A percentile compares a stretch with the other conserved stretches of the same genome.
Evolutionary conservation across 305 asterid species (phyloP).

Genomic region (Striga hermonthica): DNA sequence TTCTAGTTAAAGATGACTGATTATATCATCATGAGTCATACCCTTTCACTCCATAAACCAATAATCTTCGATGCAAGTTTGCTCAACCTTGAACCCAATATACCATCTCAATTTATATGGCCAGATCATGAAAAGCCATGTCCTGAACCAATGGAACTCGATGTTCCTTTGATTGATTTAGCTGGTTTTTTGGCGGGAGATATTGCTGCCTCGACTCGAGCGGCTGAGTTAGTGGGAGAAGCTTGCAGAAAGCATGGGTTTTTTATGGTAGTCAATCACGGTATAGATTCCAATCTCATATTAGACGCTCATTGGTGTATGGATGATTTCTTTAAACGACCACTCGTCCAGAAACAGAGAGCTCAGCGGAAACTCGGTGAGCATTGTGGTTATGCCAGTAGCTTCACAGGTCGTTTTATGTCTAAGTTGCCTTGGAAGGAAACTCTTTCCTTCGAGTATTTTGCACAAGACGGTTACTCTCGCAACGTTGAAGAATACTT

Average conservation of each 20-base stretch:
- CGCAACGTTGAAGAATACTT: slow-evolving; percentile 58
- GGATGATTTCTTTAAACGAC: slow-evolving; percentile 61
- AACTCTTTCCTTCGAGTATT: slow-evolving; percentile 68
- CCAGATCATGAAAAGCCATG: slow-evolving; percentile 76
- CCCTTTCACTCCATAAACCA: slow-evolving; percentile 10
- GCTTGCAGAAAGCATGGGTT: slow-evolving; percentile 67
- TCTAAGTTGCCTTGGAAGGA: slow-evolving; percentile 90
- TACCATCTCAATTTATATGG: slow-evolving; percentile 75
- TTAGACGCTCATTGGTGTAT: slow-evolving; percentile 56
- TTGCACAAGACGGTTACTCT: slow-evolving; percentile 34
- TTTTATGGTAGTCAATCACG: slow-evolving; percentile 74
- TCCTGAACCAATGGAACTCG: slow-evolving; percentile 41
- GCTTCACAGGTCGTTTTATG: slow-evolving; percentile 79
- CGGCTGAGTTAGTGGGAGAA: slow-evolving; percentile 55
- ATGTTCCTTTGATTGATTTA: slow-evolving; percentile 60
- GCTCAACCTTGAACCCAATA: slow-evolving; percentile 37
- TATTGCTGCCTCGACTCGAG: slow-evolving; percentile 39
- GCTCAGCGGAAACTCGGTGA: slow-evolving; percentile 67
- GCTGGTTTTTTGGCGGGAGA: slow-evolving; percentile 63
- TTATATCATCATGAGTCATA: too few relatives aligned
- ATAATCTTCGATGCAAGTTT: slow-evolving; percentile 50
- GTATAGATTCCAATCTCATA: slow-evolving; percentile 49
- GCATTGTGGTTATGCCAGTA: slow-evolving; percentile 79
- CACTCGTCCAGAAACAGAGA: slow-evolving; percentile 51
- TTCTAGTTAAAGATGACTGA: too few relatives aligned